Evolutionary conservation across 495 filamentous ascomycete species (phyloP).

Genomic region (Talaromyces nanjingensis): DNA sequence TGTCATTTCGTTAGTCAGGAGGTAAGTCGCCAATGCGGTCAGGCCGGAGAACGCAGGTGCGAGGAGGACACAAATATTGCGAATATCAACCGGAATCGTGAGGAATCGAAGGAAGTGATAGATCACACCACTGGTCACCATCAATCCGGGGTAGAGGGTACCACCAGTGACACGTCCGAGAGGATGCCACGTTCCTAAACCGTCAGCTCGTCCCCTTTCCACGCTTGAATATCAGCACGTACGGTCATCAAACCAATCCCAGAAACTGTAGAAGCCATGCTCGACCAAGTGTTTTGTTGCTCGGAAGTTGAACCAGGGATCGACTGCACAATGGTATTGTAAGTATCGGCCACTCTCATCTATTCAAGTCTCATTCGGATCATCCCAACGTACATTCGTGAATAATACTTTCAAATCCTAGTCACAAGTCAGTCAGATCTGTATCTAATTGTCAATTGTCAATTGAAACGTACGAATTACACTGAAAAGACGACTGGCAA

Average conservation of each 20-base stretch:
- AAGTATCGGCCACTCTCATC: conserved; percentile 5
- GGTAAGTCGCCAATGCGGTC: conserved; percentile 88
- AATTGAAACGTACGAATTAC: conserved; percentile 73
- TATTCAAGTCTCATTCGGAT: not conserved
- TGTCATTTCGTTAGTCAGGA: conserved; percentile 94
- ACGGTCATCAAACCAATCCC: conserved; percentile 99
- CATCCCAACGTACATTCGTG: conserved; percentile 77
- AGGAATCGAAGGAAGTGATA: conserved; percentile 91
- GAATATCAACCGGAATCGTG: conserved; percentile 93
- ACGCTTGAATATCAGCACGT: conserved; percentile 22
- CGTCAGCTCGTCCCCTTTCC: conserved; percentile 3
- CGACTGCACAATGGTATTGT: conserved; percentile 52
- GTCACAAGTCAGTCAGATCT: conserved; percentile 25
- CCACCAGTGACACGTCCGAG: conserved; percentile 97
- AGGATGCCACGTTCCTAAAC: conserved; percentile 91
- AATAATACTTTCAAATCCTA: conserved; percentile 98
- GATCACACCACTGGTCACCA: conserved; percentile 97
- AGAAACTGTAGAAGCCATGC: conserved; percentile 97
- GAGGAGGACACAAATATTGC: conserved; percentile 96
- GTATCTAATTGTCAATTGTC: conserved; percentile 9
- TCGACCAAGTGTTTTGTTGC: conserved; percentile 96
- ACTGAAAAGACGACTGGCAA: conserved; percentile 93
- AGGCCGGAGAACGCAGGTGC: conserved; percentile 94
- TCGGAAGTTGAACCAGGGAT: conserved; percentile 99
- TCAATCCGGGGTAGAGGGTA: conserved; percentile 95